A percentile compares a stretch with the other conserved stretches of the same genome.
Evolutionary conservation across 441 rosid species (phyloP).

Genomic region (Adansonia gregorii): DNA sequence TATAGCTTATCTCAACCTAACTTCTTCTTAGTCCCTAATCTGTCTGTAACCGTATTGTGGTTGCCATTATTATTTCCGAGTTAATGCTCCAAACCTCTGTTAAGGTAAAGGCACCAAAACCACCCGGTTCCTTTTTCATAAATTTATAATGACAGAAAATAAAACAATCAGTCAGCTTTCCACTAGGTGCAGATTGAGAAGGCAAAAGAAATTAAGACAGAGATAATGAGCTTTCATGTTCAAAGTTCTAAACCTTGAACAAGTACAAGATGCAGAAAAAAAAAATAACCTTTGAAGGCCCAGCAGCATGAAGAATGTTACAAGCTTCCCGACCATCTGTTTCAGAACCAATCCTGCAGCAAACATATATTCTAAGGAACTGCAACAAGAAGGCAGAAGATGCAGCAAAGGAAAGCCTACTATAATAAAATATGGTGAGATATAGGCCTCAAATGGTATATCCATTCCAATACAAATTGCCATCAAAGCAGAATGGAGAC

Average conservation of each 20-base stretch:
- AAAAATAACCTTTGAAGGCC: slow-evolving; percentile 80
- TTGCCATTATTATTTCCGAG: background rate
- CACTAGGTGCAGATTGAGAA: background rate
- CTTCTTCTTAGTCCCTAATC: slow-evolving; percentile 4
- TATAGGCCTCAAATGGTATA: background rate
- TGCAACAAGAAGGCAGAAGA: background rate
- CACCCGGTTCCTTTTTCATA: background rate
- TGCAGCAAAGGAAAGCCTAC: background rate
- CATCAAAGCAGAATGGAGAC: background rate
- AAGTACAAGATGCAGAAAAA: slow-evolving; percentile 21
- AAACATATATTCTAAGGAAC: slow-evolving; percentile 36
- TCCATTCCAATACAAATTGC: slow-evolving; percentile 15
- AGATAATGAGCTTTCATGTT: slow-evolving; percentile 5
- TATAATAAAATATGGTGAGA: background rate
- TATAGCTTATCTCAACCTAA: background rate
- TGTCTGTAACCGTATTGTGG: background rate
- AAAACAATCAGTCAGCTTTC: background rate
- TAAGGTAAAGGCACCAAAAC: background rate
- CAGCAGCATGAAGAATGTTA: slow-evolving; percentile 88
- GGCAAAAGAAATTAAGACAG: slow-evolving; percentile 6
- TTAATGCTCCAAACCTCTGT: too few relatives aligned
- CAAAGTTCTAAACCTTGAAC: slow-evolving; percentile 14
- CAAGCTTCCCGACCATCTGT: slow-evolving; percentile 93
- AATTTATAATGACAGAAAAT: background rate
- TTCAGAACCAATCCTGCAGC: slow-evolving; percentile 75